Conservation (phyloP, 306 rosid species). For the Dalbergia cultrata region DNA sequence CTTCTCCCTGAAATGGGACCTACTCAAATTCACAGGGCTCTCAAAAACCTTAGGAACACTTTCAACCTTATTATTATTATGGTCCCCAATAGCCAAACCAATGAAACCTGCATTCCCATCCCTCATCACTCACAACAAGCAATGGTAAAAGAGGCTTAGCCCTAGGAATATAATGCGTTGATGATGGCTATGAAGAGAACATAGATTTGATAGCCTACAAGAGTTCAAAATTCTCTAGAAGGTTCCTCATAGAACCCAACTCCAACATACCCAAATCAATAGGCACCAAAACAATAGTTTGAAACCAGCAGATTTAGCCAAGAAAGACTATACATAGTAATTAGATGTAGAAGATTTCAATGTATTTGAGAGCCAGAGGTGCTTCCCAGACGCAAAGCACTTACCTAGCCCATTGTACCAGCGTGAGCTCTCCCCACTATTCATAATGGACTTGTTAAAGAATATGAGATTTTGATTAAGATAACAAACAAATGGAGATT, state of each 20-base stretch:
- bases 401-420: conserved; percentile 94
- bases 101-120: conserved; percentile 50
- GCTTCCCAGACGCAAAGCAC: conserved; percentile 78
- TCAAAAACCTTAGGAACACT: conserved; percentile 71
- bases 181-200: conserved; percentile 61
- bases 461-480: too few species aligned
- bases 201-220: conserved; percentile 63
- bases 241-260: conserved; percentile 83
- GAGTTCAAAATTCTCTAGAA: conserved; percentile 65
- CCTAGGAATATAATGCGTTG: conserved; percentile 22
- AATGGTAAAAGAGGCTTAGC: conserved; percentile 47
- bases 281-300: conserved; percentile 83
- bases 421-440: conserved; percentile 40
- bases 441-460: too few species aligned
- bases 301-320: conserved; percentile 83
- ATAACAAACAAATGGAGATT: too few species aligned
- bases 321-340: conserved; percentile 79
- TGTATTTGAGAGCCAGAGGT: conserved; percentile 65
- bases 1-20: conserved; percentile 82
- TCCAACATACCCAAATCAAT: conserved; percentile 89
- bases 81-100: conserved; percentile 55
- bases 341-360: conserved; percentile 56
- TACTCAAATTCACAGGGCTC: conserved; percentile 49
- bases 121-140: conserved; percentile 50
- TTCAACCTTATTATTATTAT: conserved; percentile 43